These are phyloP conservation scores for Phaseolus lunatus DNA, from an alignment of 306 rosid genomes.

Conservation along the genomic window DNA sequence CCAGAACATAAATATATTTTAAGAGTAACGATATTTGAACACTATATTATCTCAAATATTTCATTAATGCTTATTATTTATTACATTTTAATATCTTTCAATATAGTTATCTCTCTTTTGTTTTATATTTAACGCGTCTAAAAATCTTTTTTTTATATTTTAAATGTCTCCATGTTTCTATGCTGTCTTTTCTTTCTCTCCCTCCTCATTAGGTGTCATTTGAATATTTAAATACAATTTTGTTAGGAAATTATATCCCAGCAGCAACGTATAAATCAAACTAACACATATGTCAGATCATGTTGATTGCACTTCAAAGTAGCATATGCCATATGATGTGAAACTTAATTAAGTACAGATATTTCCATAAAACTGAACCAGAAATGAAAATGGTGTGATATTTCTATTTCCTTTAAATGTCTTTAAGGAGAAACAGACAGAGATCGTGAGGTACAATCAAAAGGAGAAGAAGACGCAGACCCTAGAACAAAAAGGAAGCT, in stretches of 20 bases:
- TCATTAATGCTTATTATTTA: neutral
- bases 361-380: neutral
- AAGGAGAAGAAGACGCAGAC: constrained; percentile 55
- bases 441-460: constrained; percentile 56
- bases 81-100: no score
- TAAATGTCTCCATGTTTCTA: neutral
- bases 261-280: neutral
- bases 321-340: neutral
- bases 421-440: constrained; percentile 49
- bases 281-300: neutral
- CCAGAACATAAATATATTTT: neutral
- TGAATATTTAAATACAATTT: constrained; percentile 1
- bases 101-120: neutral
- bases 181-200: neutral
- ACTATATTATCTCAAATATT: neutral
- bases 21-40: neutral
- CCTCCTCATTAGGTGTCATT: constrained; percentile 17
- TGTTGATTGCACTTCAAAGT: neutral
- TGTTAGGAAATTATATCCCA: neutral
- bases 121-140: neutral
- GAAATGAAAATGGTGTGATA: neutral
- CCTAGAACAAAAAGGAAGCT: constrained; percentile 45
- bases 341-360: neutral
- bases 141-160: neutral
- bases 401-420: constrained; percentile 31